phyloP scores from a whole-genome alignment of 768 basidiomycete genomes.

The Neoboletus magnificus region DNA sequence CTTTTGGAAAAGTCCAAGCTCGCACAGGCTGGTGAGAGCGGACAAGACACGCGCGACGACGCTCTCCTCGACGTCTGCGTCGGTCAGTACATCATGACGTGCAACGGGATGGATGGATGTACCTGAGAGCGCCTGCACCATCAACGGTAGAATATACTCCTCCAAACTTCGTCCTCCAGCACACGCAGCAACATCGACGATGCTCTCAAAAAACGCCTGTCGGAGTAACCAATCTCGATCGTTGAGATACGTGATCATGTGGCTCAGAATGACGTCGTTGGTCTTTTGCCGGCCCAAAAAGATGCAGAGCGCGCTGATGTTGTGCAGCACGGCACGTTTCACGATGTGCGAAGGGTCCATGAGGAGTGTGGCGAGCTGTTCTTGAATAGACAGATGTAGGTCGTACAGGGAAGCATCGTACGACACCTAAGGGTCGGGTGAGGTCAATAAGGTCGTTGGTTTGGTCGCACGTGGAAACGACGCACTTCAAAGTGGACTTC shows the following conservation, averaged over 20 bases:
- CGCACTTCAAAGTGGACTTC: slow-evolving; percentile 77
- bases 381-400: slow-evolving; percentile 79
- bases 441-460: not conserved
- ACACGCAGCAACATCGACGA: slow-evolving; percentile 93
- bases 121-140: slow-evolving; percentile 91
- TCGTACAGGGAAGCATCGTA: slow-evolving; percentile 88
- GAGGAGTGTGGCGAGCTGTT: slow-evolving; percentile 80
- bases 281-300: slow-evolving; percentile 92
- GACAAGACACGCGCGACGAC: slow-evolving; percentile 90
- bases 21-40: slow-evolving; percentile 83
- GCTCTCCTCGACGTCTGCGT: slow-evolving; percentile 86
- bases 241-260: slow-evolving; percentile 83
- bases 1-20: slow-evolving; percentile 87
- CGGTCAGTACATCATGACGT: slow-evolving; percentile 4
- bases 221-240: slow-evolving; percentile 92
- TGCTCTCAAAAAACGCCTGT: slow-evolving; percentile 91
- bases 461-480: not conserved
- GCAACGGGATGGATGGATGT: not conserved
- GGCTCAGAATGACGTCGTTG: slow-evolving; percentile 89
- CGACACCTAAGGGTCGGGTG: slow-evolving; percentile 56
- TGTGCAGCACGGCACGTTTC: slow-evolving; percentile 83
- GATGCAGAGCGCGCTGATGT: slow-evolving; percentile 86
- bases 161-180: slow-evolving; percentile 89
- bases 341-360: slow-evolving; percentile 88
- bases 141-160: slow-evolving; percentile 94